Evolutionary conservation across 768 basidiomycete species (phyloP), one percentile per base, ranked within the genome.

Genomic region (Hirschioporus abietinus): DNA sequence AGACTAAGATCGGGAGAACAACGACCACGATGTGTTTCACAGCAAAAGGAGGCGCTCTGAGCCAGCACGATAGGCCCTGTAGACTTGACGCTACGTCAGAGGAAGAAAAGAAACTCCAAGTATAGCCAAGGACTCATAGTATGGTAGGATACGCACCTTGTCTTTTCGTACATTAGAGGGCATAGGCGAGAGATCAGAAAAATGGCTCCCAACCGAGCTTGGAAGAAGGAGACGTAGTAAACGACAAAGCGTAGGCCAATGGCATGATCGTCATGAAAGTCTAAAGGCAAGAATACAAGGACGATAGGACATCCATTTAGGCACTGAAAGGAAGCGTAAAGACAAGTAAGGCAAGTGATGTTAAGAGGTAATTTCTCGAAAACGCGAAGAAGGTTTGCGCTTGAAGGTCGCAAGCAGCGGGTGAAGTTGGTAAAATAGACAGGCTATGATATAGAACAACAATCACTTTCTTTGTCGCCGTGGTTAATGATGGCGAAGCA

Each of bases 21-120:
- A 52, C 42, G 42, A 52, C 42, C 42, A 61, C 60, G 60, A 61
- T 25, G 60, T 25, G 60, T 61, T 61, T 34, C 60, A 61, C 24
- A 25, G 60, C 42, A 52, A 52, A 15, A 52, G 42, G 42, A 15
- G 42, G 42, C 42, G 42, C 42, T 52, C 42, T 52, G 42, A 52
- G 42, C 42, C 42, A 52, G 42, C 42, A 52, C 42, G 42, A 52
- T 52, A 52, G 42, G 42, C 42, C 42, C 42, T 52, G 42, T 15
- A 52, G 20, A 20, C 42, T 52, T 30, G 20, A 52, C 42, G 20
- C 42, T 52, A 52, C 42, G 42, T 52, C 42, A 52, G 42, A 52
- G 12, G 42, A 52, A 52, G 42, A 52, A 52, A 52, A 52, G 42
- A 52, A 52, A 52, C 42, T 52, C 42, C 42, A 52, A 52, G 42